Evolutionary conservation across 2,329 filamentous ascomycete species (phyloP).

Genomic region (Thermoascus crustaceus): DNA sequence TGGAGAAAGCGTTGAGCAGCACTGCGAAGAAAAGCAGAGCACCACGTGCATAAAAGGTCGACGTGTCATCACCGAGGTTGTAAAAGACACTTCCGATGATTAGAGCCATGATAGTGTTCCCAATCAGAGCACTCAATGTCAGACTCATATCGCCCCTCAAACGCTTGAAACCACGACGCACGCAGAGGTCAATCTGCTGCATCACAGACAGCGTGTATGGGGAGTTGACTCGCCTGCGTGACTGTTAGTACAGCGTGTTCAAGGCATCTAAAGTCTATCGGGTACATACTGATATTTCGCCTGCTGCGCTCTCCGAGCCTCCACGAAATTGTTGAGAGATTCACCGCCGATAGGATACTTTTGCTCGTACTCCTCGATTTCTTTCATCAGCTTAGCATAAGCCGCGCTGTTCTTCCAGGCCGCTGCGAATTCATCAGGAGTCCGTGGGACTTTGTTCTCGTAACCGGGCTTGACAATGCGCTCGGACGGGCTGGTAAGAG

Average conservation of each 20-base stretch:
- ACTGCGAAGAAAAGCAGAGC: conserved; percentile 81
- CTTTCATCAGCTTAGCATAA: conserved; percentile 31
- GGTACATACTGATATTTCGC: conserved; percentile 28
- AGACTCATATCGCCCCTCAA: conserved; percentile 69
- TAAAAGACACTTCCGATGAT: conserved; percentile 77
- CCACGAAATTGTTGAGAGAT: conserved; percentile 31
- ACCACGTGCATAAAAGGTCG: conserved; percentile 70
- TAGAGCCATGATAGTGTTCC: conserved; percentile 67
- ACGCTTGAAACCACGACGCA: conserved; percentile 72
- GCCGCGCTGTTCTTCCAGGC: conserved; percentile 49
- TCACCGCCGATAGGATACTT: conserved; percentile 37
- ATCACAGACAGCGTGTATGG: conserved; percentile 73
- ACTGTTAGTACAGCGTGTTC: no score
- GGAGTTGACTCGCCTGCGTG: conserved; percentile 63
- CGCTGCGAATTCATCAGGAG: conserved; percentile 59
- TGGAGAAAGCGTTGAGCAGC: conserved; percentile 76
- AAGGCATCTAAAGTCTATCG: background rate
- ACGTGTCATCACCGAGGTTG: conserved; percentile 57
- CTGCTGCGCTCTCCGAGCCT: conserved; percentile 37
- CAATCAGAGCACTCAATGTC: conserved; percentile 56
- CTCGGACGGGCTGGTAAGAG: conserved; percentile 58
- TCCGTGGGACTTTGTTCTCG: conserved; percentile 57
- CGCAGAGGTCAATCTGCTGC: conserved; percentile 70
- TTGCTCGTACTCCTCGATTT: conserved; percentile 38
- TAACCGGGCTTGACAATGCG: conserved; percentile 50